Conservation (phyloP, 306 rosid genomes). For the Corylus heterophylla region DNA sequence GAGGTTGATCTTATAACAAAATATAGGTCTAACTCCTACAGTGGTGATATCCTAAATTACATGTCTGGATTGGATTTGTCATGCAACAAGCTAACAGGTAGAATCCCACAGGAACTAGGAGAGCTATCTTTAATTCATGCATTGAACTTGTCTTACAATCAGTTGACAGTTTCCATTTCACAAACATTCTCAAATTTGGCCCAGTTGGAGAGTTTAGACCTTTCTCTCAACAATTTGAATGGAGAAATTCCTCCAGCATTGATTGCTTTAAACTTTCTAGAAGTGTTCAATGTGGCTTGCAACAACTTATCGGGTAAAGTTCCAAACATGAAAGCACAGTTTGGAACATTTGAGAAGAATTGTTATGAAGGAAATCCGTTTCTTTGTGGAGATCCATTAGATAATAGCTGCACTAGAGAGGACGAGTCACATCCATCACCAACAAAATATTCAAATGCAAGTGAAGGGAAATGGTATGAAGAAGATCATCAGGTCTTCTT, state of each 20-base stretch:
- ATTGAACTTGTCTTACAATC: conserved; percentile 14
- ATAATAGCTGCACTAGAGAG: no score
- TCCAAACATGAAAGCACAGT: no score
- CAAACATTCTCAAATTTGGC: not conserved
- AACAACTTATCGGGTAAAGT: no score
- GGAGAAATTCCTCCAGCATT: not conserved
- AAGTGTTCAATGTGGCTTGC: no score
- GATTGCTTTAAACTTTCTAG: not conserved
- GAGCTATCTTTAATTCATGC: not conserved
- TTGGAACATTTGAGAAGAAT: no score
- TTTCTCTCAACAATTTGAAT: no score
- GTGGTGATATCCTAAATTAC: not conserved
- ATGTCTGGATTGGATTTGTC: conserved; percentile 16
- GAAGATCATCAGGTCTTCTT: not conserved
- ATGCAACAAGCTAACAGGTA: conserved; percentile 15
- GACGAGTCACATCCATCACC: no score
- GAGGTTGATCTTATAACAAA: not conserved
- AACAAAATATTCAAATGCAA: no score
- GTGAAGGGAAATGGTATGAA: not conserved
- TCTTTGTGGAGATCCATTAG: no score
- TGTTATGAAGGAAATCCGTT: no score
- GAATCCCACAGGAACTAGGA: conserved; percentile 22
- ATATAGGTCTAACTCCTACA: not conserved
- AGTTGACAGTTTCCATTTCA: conserved; percentile 1
- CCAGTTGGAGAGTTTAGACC: no score